A percentile compares a stretch with the other conserved stretches of the same genome.
Conservation (phyloP, 2,329 filamentous ascomycete species). For the Lecanicillium sp. region DNA sequence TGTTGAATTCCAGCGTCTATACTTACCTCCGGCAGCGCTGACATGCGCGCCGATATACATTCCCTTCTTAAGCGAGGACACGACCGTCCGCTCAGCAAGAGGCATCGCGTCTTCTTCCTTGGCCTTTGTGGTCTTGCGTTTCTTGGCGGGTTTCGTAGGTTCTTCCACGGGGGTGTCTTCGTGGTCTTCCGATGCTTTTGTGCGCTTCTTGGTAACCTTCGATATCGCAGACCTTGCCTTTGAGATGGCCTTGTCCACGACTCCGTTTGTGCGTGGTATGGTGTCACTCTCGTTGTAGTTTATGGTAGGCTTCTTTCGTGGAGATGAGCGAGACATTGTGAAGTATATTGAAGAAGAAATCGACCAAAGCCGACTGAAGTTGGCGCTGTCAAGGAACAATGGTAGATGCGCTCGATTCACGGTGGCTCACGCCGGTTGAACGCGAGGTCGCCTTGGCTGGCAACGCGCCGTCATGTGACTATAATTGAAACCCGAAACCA, state of each 20-base stretch:
- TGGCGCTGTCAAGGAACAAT: background rate
- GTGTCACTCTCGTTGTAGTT: conserved; percentile 22
- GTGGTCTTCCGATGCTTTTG: conserved; percentile 17
- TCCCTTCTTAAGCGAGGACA: conserved; percentile 52
- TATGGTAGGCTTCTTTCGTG: conserved; percentile 21
- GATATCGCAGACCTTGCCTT: conserved; percentile 13
- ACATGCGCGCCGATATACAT: conserved; percentile 93
- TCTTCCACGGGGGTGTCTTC: conserved; percentile 12
- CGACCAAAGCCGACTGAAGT: background rate
- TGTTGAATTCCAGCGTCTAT: conserved; percentile 6
- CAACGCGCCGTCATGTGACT: conserved; percentile 2
- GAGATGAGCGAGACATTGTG: conserved; percentile 26
- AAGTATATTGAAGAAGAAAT: no score
- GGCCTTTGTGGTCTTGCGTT: conserved; percentile 30
- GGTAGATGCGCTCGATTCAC: background rate
- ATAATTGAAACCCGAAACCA: no score
- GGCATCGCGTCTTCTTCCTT: conserved; percentile 44
- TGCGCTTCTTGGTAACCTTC: conserved; percentile 13
- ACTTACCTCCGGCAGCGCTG: conserved; percentile 72
- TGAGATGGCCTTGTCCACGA: conserved; percentile 11
- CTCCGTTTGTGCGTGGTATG: conserved; percentile 7
- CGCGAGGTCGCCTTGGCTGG: background rate
- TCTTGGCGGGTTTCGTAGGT: conserved; percentile 28
- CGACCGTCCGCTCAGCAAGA: conserved; percentile 58
- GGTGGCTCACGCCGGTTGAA: no score